Percentiles rank a stretch among this genome's conserved stretches.
phyloP scores from a whole-genome alignment of 805 yeast genomes.

The Saturnispora galanensis region DNA sequence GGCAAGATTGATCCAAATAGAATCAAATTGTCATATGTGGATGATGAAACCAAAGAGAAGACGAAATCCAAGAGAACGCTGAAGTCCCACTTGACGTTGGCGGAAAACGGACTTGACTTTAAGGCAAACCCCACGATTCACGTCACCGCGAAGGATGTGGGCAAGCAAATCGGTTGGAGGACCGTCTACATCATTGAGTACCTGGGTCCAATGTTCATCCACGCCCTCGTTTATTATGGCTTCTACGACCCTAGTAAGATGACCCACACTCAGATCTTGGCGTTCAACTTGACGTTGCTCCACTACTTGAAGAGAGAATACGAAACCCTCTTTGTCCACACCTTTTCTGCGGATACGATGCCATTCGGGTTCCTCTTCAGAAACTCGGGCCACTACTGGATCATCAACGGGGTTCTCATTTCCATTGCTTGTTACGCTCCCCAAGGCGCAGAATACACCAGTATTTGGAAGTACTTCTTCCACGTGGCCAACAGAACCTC shows the following conservation, averaged over 20 bases:
- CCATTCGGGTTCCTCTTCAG: constrained; percentile 80
- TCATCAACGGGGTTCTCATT: constrained; percentile 60
- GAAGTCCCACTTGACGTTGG: constrained; percentile 34
- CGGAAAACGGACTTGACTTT: constrained; percentile 34
- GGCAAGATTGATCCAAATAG: constrained; percentile 34
- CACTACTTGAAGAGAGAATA: constrained; percentile 85
- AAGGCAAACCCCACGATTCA: constrained; percentile 27
- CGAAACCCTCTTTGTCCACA: constrained; percentile 79
- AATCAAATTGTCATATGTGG: constrained; percentile 41
- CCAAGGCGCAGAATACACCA: constrained; percentile 14
- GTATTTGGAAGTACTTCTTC: constrained; percentile 28
- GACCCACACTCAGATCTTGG: constrained; percentile 42
- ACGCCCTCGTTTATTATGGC: constrained; percentile 51
- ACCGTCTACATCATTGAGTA: constrained; percentile 85
- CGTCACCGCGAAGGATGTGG: constrained; percentile 74
- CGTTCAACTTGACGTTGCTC: constrained; percentile 47
- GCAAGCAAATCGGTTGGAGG: constrained; percentile 89
- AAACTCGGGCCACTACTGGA: constrained; percentile 88
- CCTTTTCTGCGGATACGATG: constrained; percentile 86
- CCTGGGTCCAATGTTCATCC: constrained; percentile 79
- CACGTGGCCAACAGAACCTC: constrained; percentile 35
- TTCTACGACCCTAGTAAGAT: constrained; percentile 31
- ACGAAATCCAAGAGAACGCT: constrained; percentile 34
- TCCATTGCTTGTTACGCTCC: constrained; percentile 25
- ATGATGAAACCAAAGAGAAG: constrained; percentile 21